Percentiles rank a stretch among this genome's conserved stretches.
These are phyloP conservation scores for Pycnococcus provasolii DNA, from an alignment of 139 green algal genomes.

Conservation along the genomic window DNA sequence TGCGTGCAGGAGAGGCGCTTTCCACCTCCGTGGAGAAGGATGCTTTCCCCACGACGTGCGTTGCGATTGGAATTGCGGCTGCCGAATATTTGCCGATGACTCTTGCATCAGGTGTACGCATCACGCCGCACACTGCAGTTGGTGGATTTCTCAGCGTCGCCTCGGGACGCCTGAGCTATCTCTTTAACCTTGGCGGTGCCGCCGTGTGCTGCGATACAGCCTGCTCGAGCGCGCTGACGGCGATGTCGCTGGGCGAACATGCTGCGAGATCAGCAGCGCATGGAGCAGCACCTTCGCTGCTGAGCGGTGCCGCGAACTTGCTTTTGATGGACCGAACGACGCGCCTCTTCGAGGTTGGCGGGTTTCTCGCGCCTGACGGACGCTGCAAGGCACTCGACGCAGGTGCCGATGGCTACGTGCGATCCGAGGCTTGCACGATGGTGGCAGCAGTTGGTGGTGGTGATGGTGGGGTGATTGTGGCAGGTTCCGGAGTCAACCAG, in stretches of 20 bases:
- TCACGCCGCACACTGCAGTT: not conserved
- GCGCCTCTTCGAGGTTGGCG: slow-evolving; percentile 17
- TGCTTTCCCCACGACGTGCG: not conserved
- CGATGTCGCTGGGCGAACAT: not conserved
- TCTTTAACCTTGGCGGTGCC: slow-evolving; percentile 7
- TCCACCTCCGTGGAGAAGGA: not conserved
- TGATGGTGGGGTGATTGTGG: not conserved
- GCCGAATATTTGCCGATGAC: slow-evolving; percentile 12
- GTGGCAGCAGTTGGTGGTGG: not conserved
- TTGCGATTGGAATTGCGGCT: not conserved
- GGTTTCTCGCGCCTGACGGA: slow-evolving; percentile 64
- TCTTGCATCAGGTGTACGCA: slow-evolving; percentile 1
- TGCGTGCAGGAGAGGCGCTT: slow-evolving; percentile 1
- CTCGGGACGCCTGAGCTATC: slow-evolving; percentile 7
- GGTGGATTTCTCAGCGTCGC: slow-evolving; percentile 17
- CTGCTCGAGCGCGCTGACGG: slow-evolving; percentile 18
- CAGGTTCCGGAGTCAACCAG: not conserved
- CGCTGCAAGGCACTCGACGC: slow-evolving; percentile 75
- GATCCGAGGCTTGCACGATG: slow-evolving; percentile 35
- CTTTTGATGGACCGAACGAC: not conserved
- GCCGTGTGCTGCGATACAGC: slow-evolving; percentile 16
- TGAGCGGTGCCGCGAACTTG: not conserved
- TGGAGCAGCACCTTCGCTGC: not conserved
- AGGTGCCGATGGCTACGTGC: slow-evolving; percentile 64
- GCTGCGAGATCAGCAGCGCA: not conserved